Percentiles rank a stretch among this genome's conserved stretches.
phyloP scores from a whole-genome alignment of 2,329 filamentous ascomycete species.

The Fusarium fracticaudum region DNA sequence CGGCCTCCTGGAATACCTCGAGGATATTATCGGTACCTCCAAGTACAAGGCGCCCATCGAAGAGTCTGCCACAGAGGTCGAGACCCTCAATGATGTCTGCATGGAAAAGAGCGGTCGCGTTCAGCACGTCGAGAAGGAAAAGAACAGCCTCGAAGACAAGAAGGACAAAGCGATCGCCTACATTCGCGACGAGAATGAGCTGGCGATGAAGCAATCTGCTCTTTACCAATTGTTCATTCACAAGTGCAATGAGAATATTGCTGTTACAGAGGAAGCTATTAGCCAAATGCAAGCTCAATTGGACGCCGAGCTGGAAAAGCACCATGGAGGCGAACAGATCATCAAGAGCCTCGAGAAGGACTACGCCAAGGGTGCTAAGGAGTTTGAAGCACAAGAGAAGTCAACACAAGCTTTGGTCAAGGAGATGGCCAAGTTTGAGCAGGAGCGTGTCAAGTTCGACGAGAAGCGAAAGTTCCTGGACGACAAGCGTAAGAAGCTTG shows the following conservation, averaged over 20 bases:
- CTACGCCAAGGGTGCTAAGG: conserved; percentile 83
- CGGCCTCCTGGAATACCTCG: conserved; percentile 92
- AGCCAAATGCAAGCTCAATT: conserved; percentile 89
- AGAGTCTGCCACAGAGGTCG: conserved; percentile 88
- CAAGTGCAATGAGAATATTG: conserved; percentile 88
- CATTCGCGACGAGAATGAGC: conserved; percentile 91
- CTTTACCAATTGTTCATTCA: conserved; percentile 92
- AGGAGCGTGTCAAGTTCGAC: conserved; percentile 96
- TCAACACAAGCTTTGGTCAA: conserved; percentile 81
- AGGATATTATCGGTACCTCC: conserved; percentile 98
- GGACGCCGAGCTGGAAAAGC: conserved; percentile 88
- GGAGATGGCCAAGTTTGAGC: conserved; percentile 92
- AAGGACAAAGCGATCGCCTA: conserved; percentile 93
- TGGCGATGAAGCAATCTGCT: conserved; percentile 87
- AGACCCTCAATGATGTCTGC: conserved; percentile 92
- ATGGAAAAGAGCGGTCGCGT: conserved; percentile 95
- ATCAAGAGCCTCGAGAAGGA: conserved; percentile 90
- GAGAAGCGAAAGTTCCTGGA: conserved; percentile 96
- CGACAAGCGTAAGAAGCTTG: conserved; percentile 92
- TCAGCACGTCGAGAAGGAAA: conserved; percentile 98
- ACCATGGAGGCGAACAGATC: conserved; percentile 86
- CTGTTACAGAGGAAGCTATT: conserved; percentile 89
- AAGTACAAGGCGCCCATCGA: conserved; percentile 99
- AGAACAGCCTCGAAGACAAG: conserved; percentile 90
- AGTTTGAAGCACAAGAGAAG: conserved; percentile 85